Conservation (phyloP, 2,329 filamentous ascomycete genomes). For the Plenodomus biglobosus region DNA sequence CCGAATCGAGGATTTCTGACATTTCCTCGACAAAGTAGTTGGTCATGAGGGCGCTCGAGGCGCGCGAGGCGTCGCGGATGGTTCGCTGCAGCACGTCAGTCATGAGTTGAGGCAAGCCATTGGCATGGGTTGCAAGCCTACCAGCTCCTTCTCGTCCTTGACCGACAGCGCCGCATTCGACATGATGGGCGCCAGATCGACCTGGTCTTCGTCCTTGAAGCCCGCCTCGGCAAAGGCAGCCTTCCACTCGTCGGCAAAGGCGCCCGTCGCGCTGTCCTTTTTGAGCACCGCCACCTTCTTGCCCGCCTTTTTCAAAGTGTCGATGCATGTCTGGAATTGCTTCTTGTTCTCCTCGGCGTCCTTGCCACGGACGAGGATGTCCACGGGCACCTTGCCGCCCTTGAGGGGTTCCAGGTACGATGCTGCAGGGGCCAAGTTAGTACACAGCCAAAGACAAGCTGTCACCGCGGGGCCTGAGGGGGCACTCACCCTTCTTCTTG, state of each 20-base stretch:
- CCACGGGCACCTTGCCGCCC: conserved; percentile 86
- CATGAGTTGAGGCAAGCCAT: conserved; percentile 3
- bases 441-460: too few relatives aligned
- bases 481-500: conserved; percentile 80
- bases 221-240: conserved; percentile 70
- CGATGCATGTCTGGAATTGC: conserved; percentile 79
- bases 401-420: conserved; percentile 92
- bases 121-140: conserved; percentile 35
- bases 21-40: conserved; percentile 98
- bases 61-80: conserved; percentile 91
- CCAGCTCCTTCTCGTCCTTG: conserved; percentile 92
- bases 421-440: conserved; percentile 58
- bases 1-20: conserved; percentile 91
- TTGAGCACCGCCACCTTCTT: conserved; percentile 87
- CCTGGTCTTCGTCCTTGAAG: conserved; percentile 82
- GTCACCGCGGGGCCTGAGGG: too few relatives aligned
- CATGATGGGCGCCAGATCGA: conserved; percentile 80
- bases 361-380: conserved; percentile 89
- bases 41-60: conserved; percentile 91
- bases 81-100: conserved; percentile 60
- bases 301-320: conserved; percentile 83
- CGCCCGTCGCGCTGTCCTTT: conserved; percentile 82
- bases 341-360: conserved; percentile 90
- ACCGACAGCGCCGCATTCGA: conserved; percentile 83
- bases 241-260: conserved; percentile 97